phyloP scores from a whole-genome alignment of 805 yeast species.

The Torulaspora quercuum region DNA sequence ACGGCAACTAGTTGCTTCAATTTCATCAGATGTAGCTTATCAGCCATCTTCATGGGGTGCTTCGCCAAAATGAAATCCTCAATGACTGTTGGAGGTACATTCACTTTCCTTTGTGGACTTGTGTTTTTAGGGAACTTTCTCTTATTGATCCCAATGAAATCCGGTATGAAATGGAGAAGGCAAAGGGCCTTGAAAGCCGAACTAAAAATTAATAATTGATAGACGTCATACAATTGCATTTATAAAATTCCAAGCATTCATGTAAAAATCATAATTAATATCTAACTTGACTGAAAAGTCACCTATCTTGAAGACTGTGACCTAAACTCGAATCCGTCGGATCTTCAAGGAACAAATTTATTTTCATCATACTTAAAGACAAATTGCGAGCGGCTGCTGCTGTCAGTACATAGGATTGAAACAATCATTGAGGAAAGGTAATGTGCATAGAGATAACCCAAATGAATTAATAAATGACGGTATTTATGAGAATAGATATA shows the following conservation, averaged over 20 bases:
- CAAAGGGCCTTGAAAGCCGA: conserved; percentile 26
- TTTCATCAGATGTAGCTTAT: conserved; percentile 62
- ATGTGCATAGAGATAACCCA: too few relatives aligned
- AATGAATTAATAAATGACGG: conserved; percentile 8
- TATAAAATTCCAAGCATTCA: too few relatives aligned
- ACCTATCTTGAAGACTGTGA: too few relatives aligned
- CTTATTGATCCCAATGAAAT: conserved; percentile 37
- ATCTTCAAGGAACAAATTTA: too few relatives aligned
- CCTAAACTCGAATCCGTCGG: too few relatives aligned
- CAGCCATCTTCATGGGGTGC: conserved; percentile 68
- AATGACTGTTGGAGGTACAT: conserved; percentile 71
- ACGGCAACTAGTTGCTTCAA: conserved; percentile 72
- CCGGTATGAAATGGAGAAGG: conserved; percentile 38
- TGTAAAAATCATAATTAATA: too few relatives aligned
- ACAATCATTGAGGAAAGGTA: too few relatives aligned
- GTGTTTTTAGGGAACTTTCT: conserved; percentile 33
- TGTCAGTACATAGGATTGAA: too few relatives aligned
- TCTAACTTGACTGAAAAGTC: too few relatives aligned
- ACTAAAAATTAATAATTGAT: conserved; percentile 6
- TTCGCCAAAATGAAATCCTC: conserved; percentile 54
- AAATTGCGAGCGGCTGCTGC: too few relatives aligned
- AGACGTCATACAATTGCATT: background rate
- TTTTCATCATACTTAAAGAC: too few relatives aligned
- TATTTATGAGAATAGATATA: conserved; percentile 9
- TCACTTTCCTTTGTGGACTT: conserved; percentile 60